phyloP scores from a whole-genome alignment of 2,329 filamentous ascomycete species.

The Sclerotinia subarctica region DNA sequence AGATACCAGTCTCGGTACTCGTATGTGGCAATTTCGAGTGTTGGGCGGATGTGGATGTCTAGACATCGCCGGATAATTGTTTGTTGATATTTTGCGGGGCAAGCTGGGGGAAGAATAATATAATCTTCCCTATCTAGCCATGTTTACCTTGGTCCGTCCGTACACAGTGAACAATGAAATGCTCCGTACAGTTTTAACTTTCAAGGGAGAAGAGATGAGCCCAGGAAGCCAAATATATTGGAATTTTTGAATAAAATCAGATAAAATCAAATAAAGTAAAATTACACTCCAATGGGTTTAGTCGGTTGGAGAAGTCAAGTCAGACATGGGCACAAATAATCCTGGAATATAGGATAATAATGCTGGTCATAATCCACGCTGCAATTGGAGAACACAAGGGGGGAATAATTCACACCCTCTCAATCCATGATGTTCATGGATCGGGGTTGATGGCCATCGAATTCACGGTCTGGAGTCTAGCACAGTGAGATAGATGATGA shows the following conservation, averaged over 20 bases:
- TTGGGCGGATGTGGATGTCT: background rate
- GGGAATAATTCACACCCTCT: background rate
- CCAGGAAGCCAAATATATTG: background rate
- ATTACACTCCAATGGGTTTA: conserved; percentile 3
- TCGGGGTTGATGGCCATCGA: background rate
- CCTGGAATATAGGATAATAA: background rate
- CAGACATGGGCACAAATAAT: background rate
- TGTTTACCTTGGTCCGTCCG: too few relatives aligned
- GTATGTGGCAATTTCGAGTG: background rate
- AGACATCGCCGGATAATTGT: background rate
- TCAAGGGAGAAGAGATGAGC: too few relatives aligned
- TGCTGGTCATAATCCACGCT: conserved; percentile 5
- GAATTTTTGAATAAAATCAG: too few relatives aligned
- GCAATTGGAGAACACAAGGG: conserved; percentile 5
- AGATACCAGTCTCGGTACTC: background rate
- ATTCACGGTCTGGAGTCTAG: background rate
- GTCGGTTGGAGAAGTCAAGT: background rate
- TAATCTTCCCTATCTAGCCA: background rate
- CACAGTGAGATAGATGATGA: background rate
- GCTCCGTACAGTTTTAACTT: too few relatives aligned
- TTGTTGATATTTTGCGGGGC: conserved; percentile 1
- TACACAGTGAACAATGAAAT: too few relatives aligned
- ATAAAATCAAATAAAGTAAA: too few relatives aligned
- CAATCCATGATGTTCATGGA: conserved; percentile 4
- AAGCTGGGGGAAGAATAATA: too few relatives aligned